A percentile compares a stretch with the other conserved stretches of the same genome.
Conservation (phyloP, 2,329 filamentous ascomycete genomes). For the Zarea fungicola region DNA sequence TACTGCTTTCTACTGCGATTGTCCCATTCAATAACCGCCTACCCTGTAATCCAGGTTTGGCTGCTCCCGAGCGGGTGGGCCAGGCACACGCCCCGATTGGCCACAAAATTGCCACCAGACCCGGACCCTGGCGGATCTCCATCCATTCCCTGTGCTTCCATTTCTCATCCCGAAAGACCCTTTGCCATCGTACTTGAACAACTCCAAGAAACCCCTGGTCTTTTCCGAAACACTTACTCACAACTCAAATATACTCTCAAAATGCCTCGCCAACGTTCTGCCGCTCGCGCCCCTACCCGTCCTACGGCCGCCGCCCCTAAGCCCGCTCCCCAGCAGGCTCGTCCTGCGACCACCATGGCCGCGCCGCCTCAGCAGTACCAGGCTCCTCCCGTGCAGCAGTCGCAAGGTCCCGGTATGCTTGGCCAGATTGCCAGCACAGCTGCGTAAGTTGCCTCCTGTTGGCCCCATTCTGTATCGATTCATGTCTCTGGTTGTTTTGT, state of each 20-base stretch:
- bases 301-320: constrained; percentile 59
- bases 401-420: constrained; percentile 77
- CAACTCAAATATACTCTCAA: constrained; percentile 9
- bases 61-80: constrained; percentile 1
- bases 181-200: neutral
- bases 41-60: no score
- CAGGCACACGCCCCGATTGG: constrained; percentile 23
- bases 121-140: constrained; percentile 21
- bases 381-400: constrained; percentile 51
- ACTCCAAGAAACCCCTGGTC: constrained; percentile 15
- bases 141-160: constrained; percentile 27
- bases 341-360: constrained; percentile 66
- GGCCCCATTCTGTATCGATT: no score
- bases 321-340: constrained; percentile 56
- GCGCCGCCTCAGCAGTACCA: constrained; percentile 40
- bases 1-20: no score
- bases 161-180: constrained; percentile 15
- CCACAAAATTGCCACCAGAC: constrained; percentile 15
- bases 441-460: constrained; percentile 68
- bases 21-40: no score
- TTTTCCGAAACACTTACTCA: constrained; percentile 18
- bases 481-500: no score
- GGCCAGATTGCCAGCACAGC: constrained; percentile 97
- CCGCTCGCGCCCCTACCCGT: constrained; percentile 59
- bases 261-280: constrained; percentile 76